Evolutionary conservation across 176 grass and related monocot species (phyloP).

Genomic region (Musa beccarii): DNA sequence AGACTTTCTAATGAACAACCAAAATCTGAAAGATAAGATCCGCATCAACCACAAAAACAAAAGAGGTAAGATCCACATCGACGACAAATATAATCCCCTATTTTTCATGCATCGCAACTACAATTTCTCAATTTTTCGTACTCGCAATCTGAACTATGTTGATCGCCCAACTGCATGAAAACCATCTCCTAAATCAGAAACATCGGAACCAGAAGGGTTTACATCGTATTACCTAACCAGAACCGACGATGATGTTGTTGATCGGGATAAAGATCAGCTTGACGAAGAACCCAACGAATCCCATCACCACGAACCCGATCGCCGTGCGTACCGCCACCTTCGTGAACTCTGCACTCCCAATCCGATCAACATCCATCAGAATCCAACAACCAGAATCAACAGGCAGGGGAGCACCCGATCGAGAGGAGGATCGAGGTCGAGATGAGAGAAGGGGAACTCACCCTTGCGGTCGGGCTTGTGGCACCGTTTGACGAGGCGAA

Average conservation of each 20-base stretch:
- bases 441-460: not conserved
- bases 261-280: conserved; percentile 25
- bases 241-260: conserved; percentile 24
- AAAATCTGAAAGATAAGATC: too few species aligned
- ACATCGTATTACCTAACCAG: conserved; percentile 14
- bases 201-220: not conserved
- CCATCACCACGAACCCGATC: conserved; percentile 27
- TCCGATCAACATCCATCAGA: conserved; percentile 1
- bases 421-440: not conserved
- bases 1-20: not conserved
- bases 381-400: not conserved
- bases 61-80: too few species aligned
- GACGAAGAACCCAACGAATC: conserved; percentile 21
- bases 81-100: too few species aligned
- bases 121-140: not conserved
- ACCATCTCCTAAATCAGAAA: not conserved
- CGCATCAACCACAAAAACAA: too few species aligned
- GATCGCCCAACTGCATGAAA: not conserved
- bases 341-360: conserved; percentile 11
- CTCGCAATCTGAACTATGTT: not conserved
- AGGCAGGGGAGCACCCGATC: not conserved
- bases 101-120: too few species aligned
- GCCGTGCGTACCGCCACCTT: conserved; percentile 18
- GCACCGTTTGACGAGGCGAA: conserved; percentile 18
- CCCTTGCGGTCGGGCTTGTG: conserved; percentile 20